A percentile compares a stretch with the other conserved stretches of the same genome.
Evolutionary conservation across 1,284 basidiomycete species (phyloP).

Genomic region (Sphagnurus paluster): DNA sequence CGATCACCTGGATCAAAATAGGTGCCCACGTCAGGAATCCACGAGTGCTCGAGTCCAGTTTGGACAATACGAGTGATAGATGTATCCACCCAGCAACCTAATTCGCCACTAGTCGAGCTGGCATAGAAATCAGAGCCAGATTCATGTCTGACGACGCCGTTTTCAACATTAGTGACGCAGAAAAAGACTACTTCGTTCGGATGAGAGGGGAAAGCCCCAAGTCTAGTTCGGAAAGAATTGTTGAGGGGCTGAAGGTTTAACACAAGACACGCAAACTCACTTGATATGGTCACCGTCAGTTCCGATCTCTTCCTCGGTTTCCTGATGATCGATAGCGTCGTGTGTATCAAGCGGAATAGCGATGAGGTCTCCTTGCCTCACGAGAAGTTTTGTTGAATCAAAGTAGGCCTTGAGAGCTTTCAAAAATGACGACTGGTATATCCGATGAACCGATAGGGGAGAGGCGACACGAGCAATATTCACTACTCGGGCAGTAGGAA

Average conservation of each 20-base stretch:
- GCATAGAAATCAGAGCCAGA: constrained; percentile 46
- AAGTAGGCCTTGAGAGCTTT: constrained; percentile 73
- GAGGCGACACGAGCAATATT: constrained; percentile 87
- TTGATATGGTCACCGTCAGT: not conserved
- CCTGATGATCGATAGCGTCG: constrained; percentile 13
- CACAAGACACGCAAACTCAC: not conserved
- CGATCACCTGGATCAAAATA: constrained; percentile 54
- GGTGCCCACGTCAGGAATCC: constrained; percentile 59
- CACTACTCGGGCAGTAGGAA: constrained; percentile 74
- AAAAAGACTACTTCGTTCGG: constrained; percentile 60
- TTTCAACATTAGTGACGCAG: constrained; percentile 76
- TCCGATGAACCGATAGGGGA: constrained; percentile 72
- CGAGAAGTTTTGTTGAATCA: constrained; percentile 53
- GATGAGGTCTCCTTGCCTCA: constrained; percentile 83
- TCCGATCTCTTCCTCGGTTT: constrained; percentile 5
- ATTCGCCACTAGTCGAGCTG: constrained; percentile 58
- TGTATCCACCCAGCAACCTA: constrained; percentile 88
- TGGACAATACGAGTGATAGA: constrained; percentile 75
- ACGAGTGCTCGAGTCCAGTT: constrained; percentile 72
- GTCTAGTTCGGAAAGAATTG: constrained; percentile 9
- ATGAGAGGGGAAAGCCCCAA: constrained; percentile 18
- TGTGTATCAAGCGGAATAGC: constrained; percentile 69
- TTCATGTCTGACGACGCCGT: constrained; percentile 48
- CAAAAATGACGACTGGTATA: constrained; percentile 73
- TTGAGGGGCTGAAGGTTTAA: not conserved